A percentile compares a stretch with the other conserved stretches of the same genome.
Conservation (phyloP, 768 basidiomycete genomes). For the Tricholomella constricta region DNA sequence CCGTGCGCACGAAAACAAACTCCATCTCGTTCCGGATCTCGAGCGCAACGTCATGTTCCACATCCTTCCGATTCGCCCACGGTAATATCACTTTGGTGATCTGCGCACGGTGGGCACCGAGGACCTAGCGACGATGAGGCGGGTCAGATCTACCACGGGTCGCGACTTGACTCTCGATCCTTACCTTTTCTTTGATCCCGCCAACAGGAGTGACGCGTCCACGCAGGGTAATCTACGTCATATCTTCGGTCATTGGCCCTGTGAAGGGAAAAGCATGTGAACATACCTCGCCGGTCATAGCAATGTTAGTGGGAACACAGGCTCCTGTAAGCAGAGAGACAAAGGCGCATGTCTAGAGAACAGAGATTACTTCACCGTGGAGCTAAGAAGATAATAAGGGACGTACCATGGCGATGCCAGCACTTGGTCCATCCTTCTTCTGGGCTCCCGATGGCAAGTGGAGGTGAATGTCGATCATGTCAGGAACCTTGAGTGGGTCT, state of each 20-base stretch:
- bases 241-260: background rate
- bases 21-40: constrained; percentile 76
- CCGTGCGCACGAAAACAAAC: constrained; percentile 78
- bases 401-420: constrained; percentile 83
- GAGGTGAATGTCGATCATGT: constrained; percentile 80
- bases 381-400: background rate
- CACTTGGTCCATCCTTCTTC: constrained; percentile 93
- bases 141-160: background rate
- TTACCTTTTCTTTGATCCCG: constrained; percentile 84
- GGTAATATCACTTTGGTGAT: constrained; percentile 85
- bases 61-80: constrained; percentile 82
- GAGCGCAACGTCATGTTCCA: constrained; percentile 78
- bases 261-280: background rate
- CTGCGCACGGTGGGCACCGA: constrained; percentile 87
- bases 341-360: constrained; percentile 73
- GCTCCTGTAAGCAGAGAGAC: constrained; percentile 82
- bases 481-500: constrained; percentile 74
- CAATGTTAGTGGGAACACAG: constrained; percentile 68
- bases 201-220: constrained; percentile 84
- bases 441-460: constrained; percentile 90
- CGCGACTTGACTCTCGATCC: background rate
- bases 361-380: background rate
- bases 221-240: constrained; percentile 70
- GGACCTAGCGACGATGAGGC: constrained; percentile 39
- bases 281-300: constrained; percentile 88